phyloP scores from a whole-genome alignment of 2,329 filamentous ascomycete species.

The Juglanconis sp. region DNA sequence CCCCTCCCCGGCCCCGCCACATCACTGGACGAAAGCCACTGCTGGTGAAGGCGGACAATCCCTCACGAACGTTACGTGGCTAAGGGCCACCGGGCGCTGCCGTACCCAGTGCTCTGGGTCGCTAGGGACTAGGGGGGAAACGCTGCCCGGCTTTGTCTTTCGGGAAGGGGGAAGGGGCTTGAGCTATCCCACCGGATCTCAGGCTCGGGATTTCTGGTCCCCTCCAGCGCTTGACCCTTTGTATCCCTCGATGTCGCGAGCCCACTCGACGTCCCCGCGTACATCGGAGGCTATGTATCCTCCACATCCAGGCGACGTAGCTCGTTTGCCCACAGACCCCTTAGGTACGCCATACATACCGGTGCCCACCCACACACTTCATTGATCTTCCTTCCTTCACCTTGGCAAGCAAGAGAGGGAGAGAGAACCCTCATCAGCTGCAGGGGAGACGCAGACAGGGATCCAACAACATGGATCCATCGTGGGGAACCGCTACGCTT shows the following conservation, averaged over 20 bases:
- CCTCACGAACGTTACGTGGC: not conserved
- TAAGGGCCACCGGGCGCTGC: constrained; percentile 4
- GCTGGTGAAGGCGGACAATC: not conserved
- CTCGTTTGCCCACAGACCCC: not conserved
- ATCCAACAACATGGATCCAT: constrained; percentile 11
- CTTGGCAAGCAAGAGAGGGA: not conserved
- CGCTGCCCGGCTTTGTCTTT: constrained; percentile 12
- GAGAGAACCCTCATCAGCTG: constrained; percentile 10
- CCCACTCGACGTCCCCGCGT: not conserved
- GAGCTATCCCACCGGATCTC: constrained; percentile 4
- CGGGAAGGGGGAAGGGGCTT: constrained; percentile 15
- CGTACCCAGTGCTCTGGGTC: constrained; percentile 14
- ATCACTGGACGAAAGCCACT: not conserved
- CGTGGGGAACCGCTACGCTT: constrained; percentile 6
- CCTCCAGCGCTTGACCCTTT: not conserved
- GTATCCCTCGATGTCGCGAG: not conserved
- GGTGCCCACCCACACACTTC: too few relatives aligned
- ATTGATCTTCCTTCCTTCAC: too few relatives aligned
- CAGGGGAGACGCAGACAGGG: constrained; percentile 7
- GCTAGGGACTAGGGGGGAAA: constrained; percentile 9
- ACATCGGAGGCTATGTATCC: not conserved
- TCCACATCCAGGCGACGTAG: not conserved
- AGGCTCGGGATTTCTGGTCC: not conserved
- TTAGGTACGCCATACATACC: not conserved
- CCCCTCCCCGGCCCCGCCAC: not conserved